Conservation (phyloP, 305 asterid species). For the Vinca major region DNA sequence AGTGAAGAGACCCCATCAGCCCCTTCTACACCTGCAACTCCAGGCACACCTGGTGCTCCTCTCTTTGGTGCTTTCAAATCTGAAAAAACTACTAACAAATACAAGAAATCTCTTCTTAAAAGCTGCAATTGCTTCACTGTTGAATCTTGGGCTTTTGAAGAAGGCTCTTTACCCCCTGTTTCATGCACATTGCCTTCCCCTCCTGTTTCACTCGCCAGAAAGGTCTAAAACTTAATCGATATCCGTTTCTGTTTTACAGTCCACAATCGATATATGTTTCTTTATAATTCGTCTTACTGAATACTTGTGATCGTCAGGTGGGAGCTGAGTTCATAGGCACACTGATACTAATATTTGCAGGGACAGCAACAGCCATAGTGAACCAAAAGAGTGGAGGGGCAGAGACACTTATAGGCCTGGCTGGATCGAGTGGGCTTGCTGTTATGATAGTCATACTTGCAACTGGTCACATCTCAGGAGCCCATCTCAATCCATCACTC, state of each 20-base stretch:
- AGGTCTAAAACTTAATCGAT: constrained; percentile 25
- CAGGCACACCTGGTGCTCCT: constrained; percentile 65
- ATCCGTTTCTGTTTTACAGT: no score
- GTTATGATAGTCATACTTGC: constrained; percentile 72
- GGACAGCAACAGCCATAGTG: constrained; percentile 68
- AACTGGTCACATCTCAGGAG: constrained; percentile 93
- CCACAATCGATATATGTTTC: no score
- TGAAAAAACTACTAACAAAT: constrained; percentile 20
- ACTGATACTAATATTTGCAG: constrained; percentile 60
- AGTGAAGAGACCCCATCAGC: constrained; percentile 48
- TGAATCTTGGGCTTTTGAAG: constrained; percentile 52
- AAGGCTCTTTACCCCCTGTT: constrained; percentile 50
- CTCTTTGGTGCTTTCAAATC: constrained; percentile 46
- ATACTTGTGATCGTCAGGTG: constrained; percentile 39
- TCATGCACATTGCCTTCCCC: constrained; percentile 58
- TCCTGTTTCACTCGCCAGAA: constrained; percentile 67
- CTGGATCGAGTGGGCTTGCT: constrained; percentile 65
- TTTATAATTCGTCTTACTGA: no score
- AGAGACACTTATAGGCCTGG: constrained; percentile 56
- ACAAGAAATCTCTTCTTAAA: constrained; percentile 40
- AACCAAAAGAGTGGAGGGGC: constrained; percentile 65
- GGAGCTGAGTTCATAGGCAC: constrained; percentile 95
- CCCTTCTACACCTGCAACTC: constrained; percentile 60
- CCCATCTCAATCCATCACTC: constrained; percentile 73
- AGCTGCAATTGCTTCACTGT: constrained; percentile 51